Conservation (phyloP, 108 stramenopile species). For the Skeletonema costatum region DNA sequence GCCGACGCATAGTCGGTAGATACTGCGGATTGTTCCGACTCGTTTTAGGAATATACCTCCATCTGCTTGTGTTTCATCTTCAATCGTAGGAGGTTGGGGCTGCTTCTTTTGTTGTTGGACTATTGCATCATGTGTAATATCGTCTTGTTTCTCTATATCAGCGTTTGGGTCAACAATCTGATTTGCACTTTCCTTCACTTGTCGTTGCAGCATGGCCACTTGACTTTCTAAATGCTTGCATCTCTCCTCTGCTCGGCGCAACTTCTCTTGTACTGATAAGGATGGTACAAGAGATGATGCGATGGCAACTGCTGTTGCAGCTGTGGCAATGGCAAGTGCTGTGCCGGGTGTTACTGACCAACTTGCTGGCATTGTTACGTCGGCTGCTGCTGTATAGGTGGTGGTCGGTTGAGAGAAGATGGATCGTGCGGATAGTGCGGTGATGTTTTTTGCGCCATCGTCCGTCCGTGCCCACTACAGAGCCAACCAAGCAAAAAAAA, state of each 20-base stretch:
- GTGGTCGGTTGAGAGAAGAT: no score
- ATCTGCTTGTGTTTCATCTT: constrained; percentile 3
- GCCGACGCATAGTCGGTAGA: constrained; percentile 87
- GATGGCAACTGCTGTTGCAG: not conserved
- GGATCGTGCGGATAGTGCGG: no score
- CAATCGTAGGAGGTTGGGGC: not conserved
- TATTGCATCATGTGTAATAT: not conserved
- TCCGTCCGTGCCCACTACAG: no score
- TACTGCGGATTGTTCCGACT: constrained; percentile 73
- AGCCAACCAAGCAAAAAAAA: no score
- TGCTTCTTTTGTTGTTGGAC: not conserved
- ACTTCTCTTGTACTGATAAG: not conserved
- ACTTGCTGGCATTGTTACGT: not conserved
- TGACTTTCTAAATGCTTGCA: not conserved
- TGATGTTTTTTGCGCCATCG: no score
- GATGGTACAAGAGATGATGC: not conserved
- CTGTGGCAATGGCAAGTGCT: not conserved
- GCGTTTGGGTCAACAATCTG: not conserved
- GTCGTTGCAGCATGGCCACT: not conserved
- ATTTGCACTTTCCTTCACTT: not conserved
- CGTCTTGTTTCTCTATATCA: not conserved
- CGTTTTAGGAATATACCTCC: not conserved
- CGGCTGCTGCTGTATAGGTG: no score
- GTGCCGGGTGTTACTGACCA: not conserved
- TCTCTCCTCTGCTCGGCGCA: not conserved